Base-by-base conservation (phyloP, 2,329 filamentous ascomycete species). In the Stagonosporopsis chrysanthemi region DNA sequence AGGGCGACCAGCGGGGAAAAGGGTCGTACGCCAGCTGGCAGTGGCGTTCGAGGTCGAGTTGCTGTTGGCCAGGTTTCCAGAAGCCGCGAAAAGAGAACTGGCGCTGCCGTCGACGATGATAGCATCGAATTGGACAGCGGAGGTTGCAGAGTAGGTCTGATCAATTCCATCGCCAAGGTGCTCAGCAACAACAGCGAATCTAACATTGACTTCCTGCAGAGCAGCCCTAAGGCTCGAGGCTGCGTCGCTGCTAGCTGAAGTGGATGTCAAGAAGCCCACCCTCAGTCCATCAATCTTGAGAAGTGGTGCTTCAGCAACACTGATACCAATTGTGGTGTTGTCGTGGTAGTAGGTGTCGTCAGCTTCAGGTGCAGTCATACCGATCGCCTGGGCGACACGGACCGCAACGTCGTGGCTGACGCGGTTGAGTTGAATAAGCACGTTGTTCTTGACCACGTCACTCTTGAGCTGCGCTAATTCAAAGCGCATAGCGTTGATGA, bases 401-500 rank as follows among this genome's bases (percentile, higher is more conserved):
- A 75, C 78, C 3, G 89, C 88, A 9, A 92, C 75, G 64, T 90
- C 86, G 70, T 91, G 83, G 72, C 82, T 85, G 66, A 91, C 79
- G 41, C 81, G 82, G 79, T 91, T 92, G 11, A 92, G 82, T 69
- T 91, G 88, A 15, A 78, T 77, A 39, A 92, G 80, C 1, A 90
- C 85, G 62, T 90, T 90, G 62, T 83, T 75, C 75, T 86, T 86
- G 15, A 91, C 85, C 1, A 81, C 68, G 0, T 75, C 63, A 39
- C 84, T 87, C 64, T 80, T 77, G 31, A 91, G 66, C 14, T 89
- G 83, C 22, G 85, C 82, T 0, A 82, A 83, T 77, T 92, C 89
- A 72, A 91, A 91, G 26, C 89, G 86, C 52, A 91, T 86, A 0
- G 88, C 88, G 71, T 91, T 88, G 77, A 91, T 82, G 36, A 91